Base-by-base conservation (phyloP, 1,284 basidiomycete species). In the Naganishia cerealis region DNA sequence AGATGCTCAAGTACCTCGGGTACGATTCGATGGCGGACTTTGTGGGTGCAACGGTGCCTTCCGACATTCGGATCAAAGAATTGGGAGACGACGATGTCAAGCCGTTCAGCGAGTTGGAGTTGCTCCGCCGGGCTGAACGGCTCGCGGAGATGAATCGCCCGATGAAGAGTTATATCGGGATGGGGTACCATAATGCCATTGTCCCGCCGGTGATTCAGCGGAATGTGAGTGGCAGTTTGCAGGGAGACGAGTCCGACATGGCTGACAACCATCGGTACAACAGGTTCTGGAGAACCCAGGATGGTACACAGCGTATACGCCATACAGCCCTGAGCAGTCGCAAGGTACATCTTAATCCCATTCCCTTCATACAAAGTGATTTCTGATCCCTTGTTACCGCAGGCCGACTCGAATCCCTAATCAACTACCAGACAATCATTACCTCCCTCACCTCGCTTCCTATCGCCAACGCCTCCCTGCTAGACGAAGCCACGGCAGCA, bases 221-320 rank as follows among this genome's bases (percentile, higher is more conserved):
- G 72, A 97, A 95, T 78, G 91, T 94, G 73, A 71, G 86, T 78
- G 0, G 4, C 39, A 29, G 12, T 10, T 42, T 9, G 39, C n/a
- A 15, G 42, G 16, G 57, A 56, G 26, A 38, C 2, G 24, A 33
- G 46, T 43, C 42, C 16, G 29, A 3, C 6, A 13, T n/a, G 1
- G 54, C 21, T 10, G 13, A 24, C 38, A 29, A 38, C 40, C 10
- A 9, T 52, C 29, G 29, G 29, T 18, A n/a, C 39, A 6, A 43
- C 71, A 94, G 91, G 83, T 95, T 71, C 89, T 93, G 83, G 94
- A 99, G 81, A 98, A 96, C 79, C 95, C 94, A 29, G 91, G 90
- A 12, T 99, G 95, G 95, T 98, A 98, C 81, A 98, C 94, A 3
- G 92, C 91, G 59, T 98, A 98, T 80, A 97, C 94, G 2, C 94